A percentile compares a stretch with the other conserved stretches of the same genome.
phyloP scores from a whole-genome alignment of 2,329 filamentous ascomycete genomes.

The Curvularia eragrostidis region DNA sequence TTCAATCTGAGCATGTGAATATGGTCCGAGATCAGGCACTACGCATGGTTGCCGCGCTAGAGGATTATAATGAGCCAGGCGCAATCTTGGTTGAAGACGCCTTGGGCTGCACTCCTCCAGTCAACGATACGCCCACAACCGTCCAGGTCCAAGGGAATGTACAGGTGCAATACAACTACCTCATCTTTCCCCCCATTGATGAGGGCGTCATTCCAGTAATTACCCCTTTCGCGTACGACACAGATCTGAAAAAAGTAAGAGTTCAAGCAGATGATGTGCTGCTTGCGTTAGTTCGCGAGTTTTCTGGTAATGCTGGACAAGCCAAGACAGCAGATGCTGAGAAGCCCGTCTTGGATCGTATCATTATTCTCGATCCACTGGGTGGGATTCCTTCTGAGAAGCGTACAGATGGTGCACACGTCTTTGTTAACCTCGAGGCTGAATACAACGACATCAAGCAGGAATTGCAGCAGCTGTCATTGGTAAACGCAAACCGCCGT shows the following conservation, averaged over 20 bases:
- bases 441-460: constrained; percentile 75
- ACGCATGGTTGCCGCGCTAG: constrained; percentile 76
- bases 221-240: constrained; percentile 67
- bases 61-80: constrained; percentile 70
- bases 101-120: constrained; percentile 49
- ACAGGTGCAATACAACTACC: constrained; percentile 53
- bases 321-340: constrained; percentile 43
- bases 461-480: constrained; percentile 58
- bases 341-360: constrained; percentile 68
- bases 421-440: constrained; percentile 93
- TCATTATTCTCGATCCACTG: constrained; percentile 86
- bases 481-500: constrained; percentile 17
- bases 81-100: constrained; percentile 71
- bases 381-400: constrained; percentile 79
- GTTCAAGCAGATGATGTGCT: constrained; percentile 70
- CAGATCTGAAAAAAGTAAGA: constrained; percentile 52
- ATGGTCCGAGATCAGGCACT: constrained; percentile 69
- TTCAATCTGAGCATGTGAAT: constrained; percentile 49
- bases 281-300: constrained; percentile 76
- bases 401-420: constrained; percentile 69
- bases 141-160: constrained; percentile 47
- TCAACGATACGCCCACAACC: constrained; percentile 40
- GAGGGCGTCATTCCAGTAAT: constrained; percentile 75
- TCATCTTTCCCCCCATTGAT: constrained; percentile 70
- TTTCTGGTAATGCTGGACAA: constrained; percentile 62